Conservation (phyloP, 225 moss, liverwort and hornwort species). For the Neckera pumila region DNA sequence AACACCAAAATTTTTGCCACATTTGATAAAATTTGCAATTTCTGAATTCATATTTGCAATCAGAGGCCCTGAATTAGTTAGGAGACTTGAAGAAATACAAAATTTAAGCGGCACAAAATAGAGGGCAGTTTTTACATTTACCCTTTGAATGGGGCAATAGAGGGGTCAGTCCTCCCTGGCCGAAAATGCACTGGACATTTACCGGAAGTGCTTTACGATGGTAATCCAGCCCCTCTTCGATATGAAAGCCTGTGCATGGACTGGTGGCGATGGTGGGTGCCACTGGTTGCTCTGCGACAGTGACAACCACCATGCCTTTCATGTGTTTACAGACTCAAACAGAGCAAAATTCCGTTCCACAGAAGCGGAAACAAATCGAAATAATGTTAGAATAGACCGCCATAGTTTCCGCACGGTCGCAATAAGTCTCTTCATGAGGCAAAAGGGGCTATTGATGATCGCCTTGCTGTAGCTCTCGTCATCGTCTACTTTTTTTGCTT, state of each 20-base stretch:
- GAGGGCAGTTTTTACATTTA: too few species aligned
- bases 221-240: background rate
- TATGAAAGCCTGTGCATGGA: background rate
- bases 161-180: too few species aligned
- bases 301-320: background rate
- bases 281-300: background rate
- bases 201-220: background rate
- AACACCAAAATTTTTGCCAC: too few species aligned
- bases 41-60: too few species aligned
- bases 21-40: too few species aligned
- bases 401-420: background rate
- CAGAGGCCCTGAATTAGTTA: too few species aligned
- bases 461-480: background rate
- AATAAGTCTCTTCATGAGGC: background rate
- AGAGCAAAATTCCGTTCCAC: background rate
- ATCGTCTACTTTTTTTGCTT: background rate
- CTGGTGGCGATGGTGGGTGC: background rate
- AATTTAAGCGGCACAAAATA: too few species aligned
- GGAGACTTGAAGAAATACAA: too few species aligned
- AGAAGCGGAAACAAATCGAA: background rate
- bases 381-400: background rate
- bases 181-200: background rate
- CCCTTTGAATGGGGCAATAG: too few species aligned
- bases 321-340: background rate
- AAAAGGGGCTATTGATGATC: background rate